Evolutionary conservation across 1,284 basidiomycete species (phyloP), one percentile per base, ranked within the genome.

Genomic region (Ceratobasidium sp.): DNA sequence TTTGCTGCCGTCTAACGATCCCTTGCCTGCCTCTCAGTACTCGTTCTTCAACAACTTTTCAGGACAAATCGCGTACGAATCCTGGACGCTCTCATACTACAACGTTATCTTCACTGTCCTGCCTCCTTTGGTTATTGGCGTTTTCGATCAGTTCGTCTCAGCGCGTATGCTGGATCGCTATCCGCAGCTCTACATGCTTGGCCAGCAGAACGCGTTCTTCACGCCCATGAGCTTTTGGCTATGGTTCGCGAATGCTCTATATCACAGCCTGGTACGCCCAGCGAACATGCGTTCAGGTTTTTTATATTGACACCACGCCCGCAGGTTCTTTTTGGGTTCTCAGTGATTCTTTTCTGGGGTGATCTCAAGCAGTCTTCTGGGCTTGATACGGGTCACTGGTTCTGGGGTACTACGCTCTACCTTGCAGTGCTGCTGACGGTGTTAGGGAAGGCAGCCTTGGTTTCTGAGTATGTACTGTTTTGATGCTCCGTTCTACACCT

Each of bases 11-110:
- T 50, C 14, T 16, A 11, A 32, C 73, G 21, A 55, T 54, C 18
- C 14, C 21, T 3, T 5, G 54, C 16, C 38, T 54, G 77, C 30
- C 28, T 63, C 76, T 3, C 75, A 96, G 97, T 99, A 91, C 82
- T 98, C 98, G 49, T 96, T 98, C 86, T 92, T 96, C 86, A 98
- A 98, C 85, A 97, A 96, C 79, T 99, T 98, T 83, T 98, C 96
- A 1, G 98, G 97, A 23, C 97, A 99, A 82, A 96, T 98, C 76
- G 92, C 95, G 59, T 98, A 96, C 81, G 98, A 99, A 83, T 98
- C 95, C 23, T 99, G 98, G 98, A 98, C 97, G 5, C 88, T 99
- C 79, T 97, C 94, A 0, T 85, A 94, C 77, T 96, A 95, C 84
- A 96, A 96, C 79, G 94, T 98, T 77, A 82, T 96, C 59, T 98